phyloP scores from a whole-genome alignment of 331 rosid genomes.

The Telfairia occidentalis region DNA sequence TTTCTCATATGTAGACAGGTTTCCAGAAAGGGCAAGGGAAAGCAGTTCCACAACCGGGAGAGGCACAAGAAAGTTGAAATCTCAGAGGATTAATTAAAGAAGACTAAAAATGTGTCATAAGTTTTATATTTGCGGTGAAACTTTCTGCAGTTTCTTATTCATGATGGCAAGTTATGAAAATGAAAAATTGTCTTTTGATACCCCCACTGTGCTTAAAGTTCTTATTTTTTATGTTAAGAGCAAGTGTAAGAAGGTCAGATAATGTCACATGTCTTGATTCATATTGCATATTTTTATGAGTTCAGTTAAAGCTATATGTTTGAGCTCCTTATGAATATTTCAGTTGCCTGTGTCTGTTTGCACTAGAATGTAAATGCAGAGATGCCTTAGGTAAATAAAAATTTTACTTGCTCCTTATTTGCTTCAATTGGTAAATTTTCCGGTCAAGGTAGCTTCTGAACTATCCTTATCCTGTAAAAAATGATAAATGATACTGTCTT shows the following conservation, averaged over 20 bases:
- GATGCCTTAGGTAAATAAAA: neutral
- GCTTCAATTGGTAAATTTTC: neutral
- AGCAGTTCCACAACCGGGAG: neutral
- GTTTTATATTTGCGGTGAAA: neutral
- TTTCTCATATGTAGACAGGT: neutral
- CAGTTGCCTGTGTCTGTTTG: neutral
- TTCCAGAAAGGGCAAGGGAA: neutral
- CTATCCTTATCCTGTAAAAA: neutral
- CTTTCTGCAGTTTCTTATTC: neutral
- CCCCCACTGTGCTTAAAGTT: neutral
- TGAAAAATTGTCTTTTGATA: neutral
- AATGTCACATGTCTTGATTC: neutral
- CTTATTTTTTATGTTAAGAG: neutral
- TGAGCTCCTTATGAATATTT: neutral
- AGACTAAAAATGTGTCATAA: neutral
- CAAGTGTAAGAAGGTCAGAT: neutral
- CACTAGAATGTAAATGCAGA: neutral
- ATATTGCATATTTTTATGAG: neutral
- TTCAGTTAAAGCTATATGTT: neutral
- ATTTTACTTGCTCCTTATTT: neutral
- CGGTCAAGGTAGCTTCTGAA: neutral
- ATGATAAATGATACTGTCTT: neutral
- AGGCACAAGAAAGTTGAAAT: neutral
- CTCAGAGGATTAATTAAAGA: neutral
- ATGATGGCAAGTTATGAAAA: neutral